Evolutionary conservation across 2,329 filamentous ascomycete species (phyloP).

Genomic region (Stagonosporopsis vannaccii): DNA sequence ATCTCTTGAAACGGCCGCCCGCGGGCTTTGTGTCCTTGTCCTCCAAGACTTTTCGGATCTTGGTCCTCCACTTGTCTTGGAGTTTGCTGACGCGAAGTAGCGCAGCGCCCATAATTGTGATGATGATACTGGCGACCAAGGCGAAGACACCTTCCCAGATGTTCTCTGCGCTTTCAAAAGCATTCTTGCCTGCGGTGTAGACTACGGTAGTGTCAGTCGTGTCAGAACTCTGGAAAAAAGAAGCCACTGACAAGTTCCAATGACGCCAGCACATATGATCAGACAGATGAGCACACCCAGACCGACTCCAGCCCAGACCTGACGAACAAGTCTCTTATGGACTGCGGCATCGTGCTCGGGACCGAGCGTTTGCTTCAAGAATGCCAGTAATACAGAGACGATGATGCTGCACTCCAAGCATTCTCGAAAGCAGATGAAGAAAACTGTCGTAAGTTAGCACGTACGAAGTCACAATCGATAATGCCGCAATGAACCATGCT

Average conservation of each 20-base stretch:
- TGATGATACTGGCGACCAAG: constrained; percentile 78
- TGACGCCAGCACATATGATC: constrained; percentile 69
- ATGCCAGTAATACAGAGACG: constrained; percentile 84
- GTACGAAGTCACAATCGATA: too few relatives aligned
- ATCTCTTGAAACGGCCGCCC: constrained; percentile 64
- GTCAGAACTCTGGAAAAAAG: too few relatives aligned
- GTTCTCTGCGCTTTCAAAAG: constrained; percentile 73
- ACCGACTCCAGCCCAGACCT: constrained; percentile 73
- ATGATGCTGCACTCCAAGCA: constrained; percentile 84
- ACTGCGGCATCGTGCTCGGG: constrained; percentile 66
- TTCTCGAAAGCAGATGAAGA: constrained; percentile 91
- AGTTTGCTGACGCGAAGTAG: constrained; percentile 83
- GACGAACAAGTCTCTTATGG: constrained; percentile 72
- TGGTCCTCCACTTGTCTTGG: constrained; percentile 86
- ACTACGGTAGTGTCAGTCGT: constrained; percentile 43
- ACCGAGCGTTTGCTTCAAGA: constrained; percentile 81
- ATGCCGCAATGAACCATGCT: too few relatives aligned
- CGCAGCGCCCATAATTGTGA: constrained; percentile 80
- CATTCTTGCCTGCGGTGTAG: constrained; percentile 72
- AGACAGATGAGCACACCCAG: constrained; percentile 71
- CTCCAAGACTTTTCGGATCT: constrained; percentile 76
- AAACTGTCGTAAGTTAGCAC: too few relatives aligned
- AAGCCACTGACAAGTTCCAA: constrained; percentile 62
- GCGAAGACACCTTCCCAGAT: constrained; percentile 84
- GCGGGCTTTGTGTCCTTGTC: constrained; percentile 54